Conservation (phyloP, 1,284 basidiomycete genomes). For the Moesziomyces parantarcticus region DNA sequence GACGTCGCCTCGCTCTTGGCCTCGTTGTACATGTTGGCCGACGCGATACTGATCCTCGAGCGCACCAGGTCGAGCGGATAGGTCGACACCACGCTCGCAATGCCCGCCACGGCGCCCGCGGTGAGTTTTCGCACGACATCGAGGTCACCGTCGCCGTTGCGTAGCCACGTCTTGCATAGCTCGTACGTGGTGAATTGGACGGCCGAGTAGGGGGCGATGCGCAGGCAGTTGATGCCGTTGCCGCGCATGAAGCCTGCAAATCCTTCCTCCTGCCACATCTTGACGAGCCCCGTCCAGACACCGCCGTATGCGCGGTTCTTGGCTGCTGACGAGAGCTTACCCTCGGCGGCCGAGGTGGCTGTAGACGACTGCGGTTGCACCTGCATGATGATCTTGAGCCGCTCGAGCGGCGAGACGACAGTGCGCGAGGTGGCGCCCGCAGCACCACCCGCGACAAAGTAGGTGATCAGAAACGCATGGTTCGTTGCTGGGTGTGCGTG, state of each 20-base stretch:
- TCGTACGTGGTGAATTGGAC: slow-evolving; percentile 92
- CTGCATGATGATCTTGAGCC: slow-evolving; percentile 92
- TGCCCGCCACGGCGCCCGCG: slow-evolving; percentile 88
- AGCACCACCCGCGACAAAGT: slow-evolving; percentile 78
- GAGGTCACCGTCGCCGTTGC: slow-evolving; percentile 72
- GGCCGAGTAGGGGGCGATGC: slow-evolving; percentile 81
- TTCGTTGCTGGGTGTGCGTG: slow-evolving; percentile 21
- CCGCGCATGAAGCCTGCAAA: slow-evolving; percentile 88
- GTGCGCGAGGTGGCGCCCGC: slow-evolving; percentile 78
- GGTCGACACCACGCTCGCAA: slow-evolving; percentile 88
- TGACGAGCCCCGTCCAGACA: slow-evolving; percentile 59
- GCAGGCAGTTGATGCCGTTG: slow-evolving; percentile 87
- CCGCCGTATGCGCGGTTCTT: slow-evolving; percentile 59
- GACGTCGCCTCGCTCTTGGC: slow-evolving; percentile 27
- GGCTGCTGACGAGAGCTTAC: slow-evolving; percentile 2
- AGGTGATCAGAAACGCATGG: slow-evolving; percentile 52
- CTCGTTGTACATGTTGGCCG: slow-evolving; percentile 60
- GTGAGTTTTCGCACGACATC: slow-evolving; percentile 84
- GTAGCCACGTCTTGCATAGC: slow-evolving; percentile 77
- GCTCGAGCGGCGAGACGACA: slow-evolving; percentile 88
- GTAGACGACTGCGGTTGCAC: slow-evolving; percentile 55
- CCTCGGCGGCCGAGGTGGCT: background rate
- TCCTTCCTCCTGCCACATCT: slow-evolving; percentile 92
- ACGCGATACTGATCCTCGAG: slow-evolving; percentile 87
- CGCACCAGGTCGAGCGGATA: slow-evolving; percentile 93